A percentile compares a stretch with the other conserved stretches of the same genome.
These are phyloP conservation scores for Cenchrus fungigraminus DNA, from an alignment of 176 grass and related monocot genomes.

Conservation along the genomic window DNA sequence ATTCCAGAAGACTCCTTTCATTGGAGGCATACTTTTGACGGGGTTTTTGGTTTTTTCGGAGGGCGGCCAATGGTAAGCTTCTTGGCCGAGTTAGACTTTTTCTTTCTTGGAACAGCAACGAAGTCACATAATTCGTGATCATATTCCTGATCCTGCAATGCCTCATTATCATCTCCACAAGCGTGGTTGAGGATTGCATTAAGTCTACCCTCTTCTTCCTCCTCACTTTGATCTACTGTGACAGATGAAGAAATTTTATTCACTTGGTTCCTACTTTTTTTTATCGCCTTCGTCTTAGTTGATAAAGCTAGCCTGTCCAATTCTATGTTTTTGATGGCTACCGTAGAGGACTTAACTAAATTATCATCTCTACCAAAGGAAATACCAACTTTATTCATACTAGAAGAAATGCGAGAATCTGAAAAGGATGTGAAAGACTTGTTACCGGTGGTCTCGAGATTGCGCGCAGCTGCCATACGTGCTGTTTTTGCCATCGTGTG, in stretches of 20 bases:
- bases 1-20: background rate
- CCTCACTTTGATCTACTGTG: background rate
- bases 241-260: too few species aligned
- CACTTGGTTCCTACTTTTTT: background rate
- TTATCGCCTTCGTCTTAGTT: background rate
- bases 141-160: background rate
- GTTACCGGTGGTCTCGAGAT: too few species aligned
- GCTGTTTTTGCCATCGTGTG: too few species aligned
- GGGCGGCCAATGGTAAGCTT: background rate
- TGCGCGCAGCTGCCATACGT: too few species aligned
- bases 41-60: background rate
- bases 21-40: background rate
- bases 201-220: background rate
- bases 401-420: background rate
- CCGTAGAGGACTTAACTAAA: background rate
- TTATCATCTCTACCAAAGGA: background rate
- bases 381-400: background rate
- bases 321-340: background rate
- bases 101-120: background rate
- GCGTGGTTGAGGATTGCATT: background rate
- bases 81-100: background rate
- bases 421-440: background rate
- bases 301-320: background rate
- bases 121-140: background rate
- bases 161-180: background rate